Evolutionary conservation across 192 early-diverging fungal species (phyloP), one percentile per base, ranked within the genome.

Genomic region (Tieghemiomyces parasiticus): DNA sequence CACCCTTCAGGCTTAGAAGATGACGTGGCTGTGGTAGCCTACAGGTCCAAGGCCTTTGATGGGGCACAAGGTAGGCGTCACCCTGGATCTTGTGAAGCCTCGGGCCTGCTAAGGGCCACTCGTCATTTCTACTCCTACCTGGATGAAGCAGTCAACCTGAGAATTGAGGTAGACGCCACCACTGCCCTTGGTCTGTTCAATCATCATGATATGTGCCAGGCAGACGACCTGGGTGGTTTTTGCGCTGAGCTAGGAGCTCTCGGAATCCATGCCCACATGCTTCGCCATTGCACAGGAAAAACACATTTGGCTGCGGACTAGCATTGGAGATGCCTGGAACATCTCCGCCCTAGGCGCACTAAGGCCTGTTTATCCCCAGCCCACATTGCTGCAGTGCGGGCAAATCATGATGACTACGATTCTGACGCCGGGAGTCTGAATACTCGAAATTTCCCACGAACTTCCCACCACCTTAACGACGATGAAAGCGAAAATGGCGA

Each of bases 51-150:
- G 4, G 58, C 44, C 0, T 71, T 71, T 55, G 62, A 46, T 31
- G 55, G 69, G 1, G 0, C 16, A 0, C 65, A 66, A 42, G 65
- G 65, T 0, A 35, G 24, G 34, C 35, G 38, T 0, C 65, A 63
- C 19, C 58, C 65, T 0, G 60, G 61, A 0, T 71, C 61, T 61
- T 44, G 55, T 1, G 62, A 71, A 53, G 61, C 65, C 0, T 60
- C 33, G 1, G 65, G 64, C 0, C 61, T 64, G 0, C 46, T 59
- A 4, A 48, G 63, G 20, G 53, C 65, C 0, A 63, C 60, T 4
- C 47, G 59, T 22, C 24, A 59, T 31, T 66, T 71, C 49, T 71
- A 64, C 55, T 54, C 61, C 0, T 66, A 62, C 35, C 53, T 71
- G 0, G 69, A 66, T 26, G 60, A 62, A 0, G 63, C 65, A 1